Percentiles rank a stretch among this genome's conserved stretches.
phyloP scores from a whole-genome alignment of 202 grass and related monocot species.

The Brachypodium distachyon region DNA sequence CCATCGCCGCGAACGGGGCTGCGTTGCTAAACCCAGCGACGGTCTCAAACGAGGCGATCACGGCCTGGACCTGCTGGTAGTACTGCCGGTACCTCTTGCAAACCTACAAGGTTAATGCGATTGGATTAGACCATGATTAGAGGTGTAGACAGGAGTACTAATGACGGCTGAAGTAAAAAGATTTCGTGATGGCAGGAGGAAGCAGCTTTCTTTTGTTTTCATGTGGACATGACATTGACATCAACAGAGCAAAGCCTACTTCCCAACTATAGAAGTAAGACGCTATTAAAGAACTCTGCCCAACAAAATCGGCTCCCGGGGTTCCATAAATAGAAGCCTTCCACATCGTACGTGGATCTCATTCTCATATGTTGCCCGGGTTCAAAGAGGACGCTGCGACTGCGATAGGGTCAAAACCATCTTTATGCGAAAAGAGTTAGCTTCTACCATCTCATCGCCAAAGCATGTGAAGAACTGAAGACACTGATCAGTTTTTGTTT shows the following conservation, averaged over 20 bases:
- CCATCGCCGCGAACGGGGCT: conserved; percentile 58
- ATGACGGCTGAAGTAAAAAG: not conserved
- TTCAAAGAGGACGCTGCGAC: not conserved
- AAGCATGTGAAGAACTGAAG: not conserved
- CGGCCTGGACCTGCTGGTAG: conserved; percentile 76
- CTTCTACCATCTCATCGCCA: not conserved
- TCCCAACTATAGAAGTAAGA: conserved; percentile 29
- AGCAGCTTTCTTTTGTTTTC: conserved; percentile 12
- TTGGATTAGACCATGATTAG: not conserved
- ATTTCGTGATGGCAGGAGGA: not conserved
- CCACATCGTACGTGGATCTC: conserved; percentile 39
- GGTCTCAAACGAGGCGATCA: conserved; percentile 76
- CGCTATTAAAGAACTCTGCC: conserved; percentile 6
- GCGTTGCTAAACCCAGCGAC: conserved; percentile 69
- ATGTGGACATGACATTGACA: conserved; percentile 38
- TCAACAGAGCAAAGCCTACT: conserved; percentile 9
- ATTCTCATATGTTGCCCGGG: not conserved
- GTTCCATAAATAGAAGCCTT: conserved; percentile 32
- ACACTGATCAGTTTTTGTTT: not conserved
- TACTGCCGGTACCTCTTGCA: conserved; percentile 82
- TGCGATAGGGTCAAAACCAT: not conserved
- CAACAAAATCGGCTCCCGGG: not conserved
- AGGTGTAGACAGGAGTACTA: not conserved
- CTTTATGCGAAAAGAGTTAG: not conserved
- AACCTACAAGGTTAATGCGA: conserved; percentile 19